Percentiles rank a stretch among this genome's conserved stretches.
These are phyloP conservation scores for Globisporangium spiculum DNA, from an alignment of 352 stramenopile genomes.

Conservation along the genomic window DNA sequence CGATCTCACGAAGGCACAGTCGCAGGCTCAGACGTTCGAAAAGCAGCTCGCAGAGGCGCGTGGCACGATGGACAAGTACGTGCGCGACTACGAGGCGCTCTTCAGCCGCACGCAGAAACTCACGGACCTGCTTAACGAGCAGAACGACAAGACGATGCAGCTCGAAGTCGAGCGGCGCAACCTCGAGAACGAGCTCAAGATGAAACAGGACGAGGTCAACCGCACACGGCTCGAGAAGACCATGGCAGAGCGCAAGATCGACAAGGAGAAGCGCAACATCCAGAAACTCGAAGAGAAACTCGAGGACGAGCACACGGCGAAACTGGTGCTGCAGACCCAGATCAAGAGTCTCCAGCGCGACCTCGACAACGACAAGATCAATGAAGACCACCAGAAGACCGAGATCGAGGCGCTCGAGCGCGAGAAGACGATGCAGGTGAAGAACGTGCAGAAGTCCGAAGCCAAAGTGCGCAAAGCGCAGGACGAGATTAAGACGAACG, in stretches of 20 bases:
- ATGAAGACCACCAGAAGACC: slow-evolving; percentile 64
- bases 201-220: slow-evolving; percentile 77
- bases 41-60: slow-evolving; percentile 80
- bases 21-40: slow-evolving; percentile 75
- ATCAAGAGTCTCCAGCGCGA: slow-evolving; percentile 83
- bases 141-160: slow-evolving; percentile 86
- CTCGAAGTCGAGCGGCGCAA: slow-evolving; percentile 78
- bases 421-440: slow-evolving; percentile 83
- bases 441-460: slow-evolving; percentile 81
- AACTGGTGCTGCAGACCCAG: slow-evolving; percentile 79
- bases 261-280: slow-evolving; percentile 84
- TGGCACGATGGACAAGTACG: slow-evolving; percentile 92
- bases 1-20: slow-evolving; percentile 65
- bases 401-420: slow-evolving; percentile 87
- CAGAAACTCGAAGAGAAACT: slow-evolving; percentile 90
- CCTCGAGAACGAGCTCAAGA: slow-evolving; percentile 86
- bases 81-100: slow-evolving; percentile 91
- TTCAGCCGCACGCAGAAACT: slow-evolving; percentile 91
- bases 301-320: slow-evolving; percentile 86
- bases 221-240: slow-evolving; percentile 86
- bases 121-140: slow-evolving; percentile 91
- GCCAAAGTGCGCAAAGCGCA: slow-evolving; percentile 85
- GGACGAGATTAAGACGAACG: slow-evolving; percentile 91
- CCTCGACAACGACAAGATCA: slow-evolving; percentile 73
- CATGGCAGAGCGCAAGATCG: slow-evolving; percentile 88